Evolutionary conservation across 306 rosid genomes (phyloP).

Genomic region (Canavalia gladiata): DNA sequence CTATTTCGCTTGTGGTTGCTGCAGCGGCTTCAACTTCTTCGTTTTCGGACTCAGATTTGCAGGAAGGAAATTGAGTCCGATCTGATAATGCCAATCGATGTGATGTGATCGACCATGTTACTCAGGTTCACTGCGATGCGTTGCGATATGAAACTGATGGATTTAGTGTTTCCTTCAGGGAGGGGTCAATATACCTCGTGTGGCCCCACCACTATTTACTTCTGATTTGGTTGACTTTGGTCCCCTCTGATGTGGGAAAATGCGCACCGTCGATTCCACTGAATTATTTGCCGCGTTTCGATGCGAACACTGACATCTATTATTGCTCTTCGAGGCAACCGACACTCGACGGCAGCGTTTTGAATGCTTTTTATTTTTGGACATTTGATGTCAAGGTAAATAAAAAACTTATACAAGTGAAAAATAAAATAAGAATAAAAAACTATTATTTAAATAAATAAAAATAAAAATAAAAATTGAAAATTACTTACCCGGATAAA

Average conservation of each 20-base stretch:
- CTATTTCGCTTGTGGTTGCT: constrained; percentile 10
- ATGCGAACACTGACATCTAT: neutral
- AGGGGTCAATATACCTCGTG: neutral
- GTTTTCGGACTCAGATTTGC: constrained; percentile 48
- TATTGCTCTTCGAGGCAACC: constrained; percentile 34
- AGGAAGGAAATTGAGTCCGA: constrained; percentile 38
- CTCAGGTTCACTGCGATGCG: constrained; percentile 42
- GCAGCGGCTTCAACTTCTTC: constrained; percentile 37
- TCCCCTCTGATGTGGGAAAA: neutral
- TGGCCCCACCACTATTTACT: constrained; percentile 38
- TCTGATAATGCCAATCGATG: constrained; percentile 28
- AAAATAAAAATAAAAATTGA: no score
- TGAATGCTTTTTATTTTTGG: no score
- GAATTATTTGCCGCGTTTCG: neutral
- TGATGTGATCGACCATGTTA: constrained; percentile 34
- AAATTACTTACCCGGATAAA: no score
- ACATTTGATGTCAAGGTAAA: no score
- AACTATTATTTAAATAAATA: no score
- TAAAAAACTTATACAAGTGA: no score
- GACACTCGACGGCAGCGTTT: constrained; percentile 50
- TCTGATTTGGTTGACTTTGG: constrained; percentile 38
- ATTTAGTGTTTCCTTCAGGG: constrained; percentile 20
- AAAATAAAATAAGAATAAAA: no score
- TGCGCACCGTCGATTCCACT: constrained; percentile 21
- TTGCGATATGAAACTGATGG: constrained; percentile 19